Evolutionary conservation across 495 filamentous ascomycete species (phyloP).

Genomic region (Pyrenopolyporus hunteri): DNA sequence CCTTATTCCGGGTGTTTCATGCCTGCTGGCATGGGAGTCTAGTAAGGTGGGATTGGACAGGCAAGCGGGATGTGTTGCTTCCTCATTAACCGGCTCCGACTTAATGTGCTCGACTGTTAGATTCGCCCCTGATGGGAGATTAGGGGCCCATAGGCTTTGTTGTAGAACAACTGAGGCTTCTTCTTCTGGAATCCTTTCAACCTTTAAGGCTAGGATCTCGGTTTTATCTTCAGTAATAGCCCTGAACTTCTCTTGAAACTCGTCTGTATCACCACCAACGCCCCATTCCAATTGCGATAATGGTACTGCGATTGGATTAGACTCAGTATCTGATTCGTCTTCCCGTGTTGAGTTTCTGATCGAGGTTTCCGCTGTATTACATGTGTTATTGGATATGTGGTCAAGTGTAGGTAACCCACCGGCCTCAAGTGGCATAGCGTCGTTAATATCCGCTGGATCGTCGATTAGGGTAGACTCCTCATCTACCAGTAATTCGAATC

Average conservation of each 20-base stretch:
- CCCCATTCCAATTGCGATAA: conserved; percentile 15
- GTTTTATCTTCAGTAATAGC: neutral
- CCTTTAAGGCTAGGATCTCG: neutral
- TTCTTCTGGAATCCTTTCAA: neutral
- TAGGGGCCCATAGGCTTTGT: conserved; percentile 6
- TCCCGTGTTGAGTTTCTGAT: neutral
- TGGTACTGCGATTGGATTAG: conserved; percentile 7
- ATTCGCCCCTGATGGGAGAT: conserved; percentile 2
- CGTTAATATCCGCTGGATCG: conserved; percentile 20
- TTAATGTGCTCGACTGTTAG: conserved; percentile 14
- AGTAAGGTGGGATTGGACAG: neutral
- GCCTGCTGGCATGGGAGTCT: neutral
- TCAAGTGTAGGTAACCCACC: neutral
- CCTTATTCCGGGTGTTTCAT: conserved; percentile 8
- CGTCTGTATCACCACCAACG: neutral
- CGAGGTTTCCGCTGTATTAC: neutral
- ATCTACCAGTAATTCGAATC: conserved; percentile 3
- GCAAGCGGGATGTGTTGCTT: neutral
- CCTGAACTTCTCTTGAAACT: neutral
- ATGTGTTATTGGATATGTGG: neutral
- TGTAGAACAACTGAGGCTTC: neutral
- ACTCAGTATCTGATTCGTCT: conserved; percentile 9
- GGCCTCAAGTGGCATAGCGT: neutral
- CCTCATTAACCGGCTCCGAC: conserved; percentile 17
- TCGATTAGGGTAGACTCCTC: conserved; percentile 27